Conservation (phyloP, 495 filamentous ascomycete genomes). For the Aspergillus biplanus region DNA sequence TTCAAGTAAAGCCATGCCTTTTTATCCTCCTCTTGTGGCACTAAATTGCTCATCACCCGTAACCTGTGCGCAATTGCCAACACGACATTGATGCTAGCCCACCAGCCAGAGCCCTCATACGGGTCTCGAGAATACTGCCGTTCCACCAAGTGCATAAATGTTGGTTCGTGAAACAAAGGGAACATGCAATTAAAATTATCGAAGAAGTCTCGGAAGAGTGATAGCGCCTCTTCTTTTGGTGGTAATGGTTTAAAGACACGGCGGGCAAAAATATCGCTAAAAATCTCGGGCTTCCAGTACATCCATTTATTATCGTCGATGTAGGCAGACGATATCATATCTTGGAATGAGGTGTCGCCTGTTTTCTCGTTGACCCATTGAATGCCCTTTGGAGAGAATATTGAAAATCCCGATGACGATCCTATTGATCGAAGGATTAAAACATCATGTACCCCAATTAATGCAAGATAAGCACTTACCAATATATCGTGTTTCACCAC, state of each 20-base stretch:
- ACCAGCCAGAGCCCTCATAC: constrained; percentile 97
- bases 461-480: constrained; percentile 56
- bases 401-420: constrained; percentile 97
- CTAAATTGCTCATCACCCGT: constrained; percentile 93
- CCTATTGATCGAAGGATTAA: constrained; percentile 52
- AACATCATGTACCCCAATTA: constrained; percentile 20
- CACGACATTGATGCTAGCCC: constrained; percentile 94
- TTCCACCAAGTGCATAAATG: constrained; percentile 95
- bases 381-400: constrained; percentile 96
- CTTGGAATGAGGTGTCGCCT: constrained; percentile 89
- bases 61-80: constrained; percentile 89
- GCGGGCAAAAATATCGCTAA: constrained; percentile 87
- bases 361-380: constrained; percentile 99
- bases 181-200: constrained; percentile 99
- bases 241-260: constrained; percentile 84
- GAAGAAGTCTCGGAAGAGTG: constrained; percentile 89
- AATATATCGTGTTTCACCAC: constrained; percentile 94
- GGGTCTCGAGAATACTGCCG: constrained; percentile 89
- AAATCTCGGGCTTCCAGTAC: constrained; percentile 95
- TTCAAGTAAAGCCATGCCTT: constrained; percentile 96
- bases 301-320: constrained; percentile 92
- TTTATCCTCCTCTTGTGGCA: constrained; percentile 85
- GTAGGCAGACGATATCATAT: constrained; percentile 86
- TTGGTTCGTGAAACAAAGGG: constrained; percentile 94
- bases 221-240: constrained; percentile 76